Conservation (phyloP, 2,329 filamentous ascomycete species). For the Botryotinia globosa region DNA sequence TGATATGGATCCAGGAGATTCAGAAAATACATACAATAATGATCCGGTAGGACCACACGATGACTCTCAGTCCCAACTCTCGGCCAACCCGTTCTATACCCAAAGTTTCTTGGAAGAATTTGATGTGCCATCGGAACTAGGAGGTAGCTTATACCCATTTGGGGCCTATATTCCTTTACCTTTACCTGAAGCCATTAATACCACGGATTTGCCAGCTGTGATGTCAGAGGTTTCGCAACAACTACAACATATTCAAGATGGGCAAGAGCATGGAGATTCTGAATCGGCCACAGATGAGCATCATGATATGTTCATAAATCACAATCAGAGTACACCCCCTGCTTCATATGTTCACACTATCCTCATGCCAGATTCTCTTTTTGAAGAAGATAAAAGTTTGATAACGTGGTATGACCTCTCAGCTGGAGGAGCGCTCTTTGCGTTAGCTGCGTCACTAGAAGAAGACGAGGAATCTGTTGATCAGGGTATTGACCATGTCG, state of each 20-base stretch:
- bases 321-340: constrained; percentile 36
- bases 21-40: constrained; percentile 32
- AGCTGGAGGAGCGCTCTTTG: constrained; percentile 7
- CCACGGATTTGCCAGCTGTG: constrained; percentile 29
- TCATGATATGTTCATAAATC: constrained; percentile 27
- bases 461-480: background rate
- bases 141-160: background rate
- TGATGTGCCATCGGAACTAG: background rate
- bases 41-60: constrained; percentile 24
- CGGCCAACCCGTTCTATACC: background rate
- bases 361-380: background rate
- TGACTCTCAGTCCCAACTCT: background rate
- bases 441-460: constrained; percentile 12
- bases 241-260: constrained; percentile 37
- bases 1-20: constrained; percentile 32
- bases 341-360: constrained; percentile 22
- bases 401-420: constrained; percentile 13
- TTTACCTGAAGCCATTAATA: background rate
- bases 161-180: background rate
- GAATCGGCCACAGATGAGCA: constrained; percentile 23
- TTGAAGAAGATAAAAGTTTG: background rate
- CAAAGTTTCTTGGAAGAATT: too few relatives aligned
- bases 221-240: constrained; percentile 36
- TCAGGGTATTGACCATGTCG: background rate
- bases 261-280: constrained; percentile 32